Conservation (phyloP, 805 yeast genomes). For the Wickerhamomyces bisporus region DNA sequence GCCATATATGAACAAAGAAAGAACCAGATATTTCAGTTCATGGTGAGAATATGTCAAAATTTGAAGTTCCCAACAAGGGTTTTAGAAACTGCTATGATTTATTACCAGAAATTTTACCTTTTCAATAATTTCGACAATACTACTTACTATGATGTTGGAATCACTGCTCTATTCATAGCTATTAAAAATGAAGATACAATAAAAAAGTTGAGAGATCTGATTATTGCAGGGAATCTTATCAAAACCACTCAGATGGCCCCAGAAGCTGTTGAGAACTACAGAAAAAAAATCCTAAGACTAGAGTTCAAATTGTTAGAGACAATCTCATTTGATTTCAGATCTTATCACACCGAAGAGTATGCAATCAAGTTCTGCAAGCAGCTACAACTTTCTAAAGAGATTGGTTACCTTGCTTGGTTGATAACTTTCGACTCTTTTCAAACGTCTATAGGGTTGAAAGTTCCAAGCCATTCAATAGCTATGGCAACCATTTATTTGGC, state of each 20-base stretch:
- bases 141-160: constrained; percentile 56
- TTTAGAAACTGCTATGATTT: constrained; percentile 63
- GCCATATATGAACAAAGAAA: constrained; percentile 47
- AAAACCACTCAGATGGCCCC: constrained; percentile 23
- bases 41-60: constrained; percentile 45
- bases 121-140: constrained; percentile 55
- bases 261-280: constrained; percentile 45
- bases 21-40: constrained; percentile 47
- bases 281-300: constrained; percentile 48
- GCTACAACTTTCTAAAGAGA: constrained; percentile 38
- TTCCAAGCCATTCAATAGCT: constrained; percentile 75
- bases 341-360: constrained; percentile 60
- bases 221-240: constrained; percentile 35
- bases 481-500: constrained; percentile 62
- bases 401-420: constrained; percentile 63
- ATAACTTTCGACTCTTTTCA: constrained; percentile 67
- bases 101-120: constrained; percentile 65
- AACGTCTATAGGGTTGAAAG: constrained; percentile 60
- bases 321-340: constrained; percentile 74
- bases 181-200: constrained; percentile 81
- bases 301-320: constrained; percentile 76
- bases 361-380: constrained; percentile 57
- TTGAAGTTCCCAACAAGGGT: constrained; percentile 68
- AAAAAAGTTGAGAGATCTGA: constrained; percentile 63
- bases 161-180: constrained; percentile 65